Percentiles rank a stretch among this genome's conserved stretches.
Conservation (phyloP, 805 yeast species). For the Ogataea thermomethanolica region DNA sequence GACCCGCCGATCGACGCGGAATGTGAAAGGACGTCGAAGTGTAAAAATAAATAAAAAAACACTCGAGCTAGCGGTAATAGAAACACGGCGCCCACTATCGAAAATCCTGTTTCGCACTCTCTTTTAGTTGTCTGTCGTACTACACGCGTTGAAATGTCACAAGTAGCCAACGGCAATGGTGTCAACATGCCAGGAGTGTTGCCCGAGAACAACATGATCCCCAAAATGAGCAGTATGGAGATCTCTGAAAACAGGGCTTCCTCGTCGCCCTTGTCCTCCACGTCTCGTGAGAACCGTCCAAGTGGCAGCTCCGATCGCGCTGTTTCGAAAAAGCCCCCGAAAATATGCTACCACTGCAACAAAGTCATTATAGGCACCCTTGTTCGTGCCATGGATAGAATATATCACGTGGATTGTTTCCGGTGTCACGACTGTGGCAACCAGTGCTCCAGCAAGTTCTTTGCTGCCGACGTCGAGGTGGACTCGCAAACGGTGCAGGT, state of each 20-base stretch:
- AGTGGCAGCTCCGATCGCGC: conserved; percentile 9
- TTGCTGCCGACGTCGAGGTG: conserved; percentile 61
- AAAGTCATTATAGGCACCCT: conserved; percentile 65
- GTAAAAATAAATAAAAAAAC: conserved; percentile 6
- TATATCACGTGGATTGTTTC: conserved; percentile 86
- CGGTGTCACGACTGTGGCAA: conserved; percentile 79
- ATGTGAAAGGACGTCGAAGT: conserved; percentile 5
- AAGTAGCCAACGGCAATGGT: conserved; percentile 3
- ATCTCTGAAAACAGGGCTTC: not conserved
- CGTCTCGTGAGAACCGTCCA: conserved; percentile 13
- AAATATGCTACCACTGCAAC: conserved; percentile 51
- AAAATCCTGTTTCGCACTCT: not conserved
- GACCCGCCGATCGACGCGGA: conserved; percentile 11
- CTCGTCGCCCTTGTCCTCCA: not conserved
- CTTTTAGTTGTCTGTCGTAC: not conserved
- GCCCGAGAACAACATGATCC: conserved; percentile 2
- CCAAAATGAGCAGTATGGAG: conserved; percentile 1
- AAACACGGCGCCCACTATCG: not conserved
- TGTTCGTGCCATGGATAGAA: conserved; percentile 76
- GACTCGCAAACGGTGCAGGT: conserved; percentile 39
- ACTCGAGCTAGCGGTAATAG: conserved; percentile 7
- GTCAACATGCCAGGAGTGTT: conserved; percentile 1
- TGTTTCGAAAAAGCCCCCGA: conserved; percentile 26
- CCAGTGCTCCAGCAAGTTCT: conserved; percentile 81
- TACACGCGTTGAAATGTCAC: conserved; percentile 2